A percentile compares a stretch with the other conserved stretches of the same genome.
Conservation (phyloP, 352 stramenopile species). For the Globisporangium heterothallicum region DNA sequence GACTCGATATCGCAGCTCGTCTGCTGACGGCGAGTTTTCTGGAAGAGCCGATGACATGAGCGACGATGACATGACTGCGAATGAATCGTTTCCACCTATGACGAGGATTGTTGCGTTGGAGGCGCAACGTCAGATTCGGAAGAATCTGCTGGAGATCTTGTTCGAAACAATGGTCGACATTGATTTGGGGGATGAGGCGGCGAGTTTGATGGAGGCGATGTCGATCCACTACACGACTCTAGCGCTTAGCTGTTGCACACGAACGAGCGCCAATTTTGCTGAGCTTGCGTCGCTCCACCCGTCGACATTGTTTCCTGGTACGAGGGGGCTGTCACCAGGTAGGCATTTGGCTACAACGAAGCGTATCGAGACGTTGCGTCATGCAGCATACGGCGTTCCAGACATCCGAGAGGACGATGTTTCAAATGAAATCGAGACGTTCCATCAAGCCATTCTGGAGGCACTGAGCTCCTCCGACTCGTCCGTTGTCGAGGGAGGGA, state of each 20-base stretch:
- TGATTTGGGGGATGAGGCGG: slow-evolving; percentile 60
- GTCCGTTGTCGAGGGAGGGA: slow-evolving; percentile 52
- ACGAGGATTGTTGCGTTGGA: slow-evolving; percentile 46
- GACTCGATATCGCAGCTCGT: slow-evolving; percentile 1
- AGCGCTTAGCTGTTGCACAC: slow-evolving; percentile 41
- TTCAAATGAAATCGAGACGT: slow-evolving; percentile 58
- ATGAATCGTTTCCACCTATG: slow-evolving; percentile 20
- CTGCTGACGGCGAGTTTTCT: neutral
- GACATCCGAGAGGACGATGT: slow-evolving; percentile 43
- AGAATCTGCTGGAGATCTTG: slow-evolving; percentile 52
- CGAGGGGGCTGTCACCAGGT: slow-evolving; percentile 69
- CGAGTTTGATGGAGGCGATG: slow-evolving; percentile 47
- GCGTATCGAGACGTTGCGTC: slow-evolving; percentile 69
- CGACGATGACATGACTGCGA: slow-evolving; percentile 6
- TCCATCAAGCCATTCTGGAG: slow-evolving; percentile 55
- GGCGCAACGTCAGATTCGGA: slow-evolving; percentile 37
- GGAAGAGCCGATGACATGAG: slow-evolving; percentile 12
- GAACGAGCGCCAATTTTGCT: slow-evolving; percentile 57
- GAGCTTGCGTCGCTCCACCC: slow-evolving; percentile 66
- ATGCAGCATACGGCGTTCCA: slow-evolving; percentile 68
- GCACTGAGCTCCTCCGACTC: slow-evolving; percentile 60
- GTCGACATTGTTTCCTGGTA: slow-evolving; percentile 70
- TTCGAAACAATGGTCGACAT: slow-evolving; percentile 74
- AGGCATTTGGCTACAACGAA: slow-evolving; percentile 74
- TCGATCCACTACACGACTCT: slow-evolving; percentile 50